These are phyloP conservation scores for Xylaria palmicola DNA, from an alignment of 495 filamentous ascomycete genomes.

Conservation along the genomic window DNA sequence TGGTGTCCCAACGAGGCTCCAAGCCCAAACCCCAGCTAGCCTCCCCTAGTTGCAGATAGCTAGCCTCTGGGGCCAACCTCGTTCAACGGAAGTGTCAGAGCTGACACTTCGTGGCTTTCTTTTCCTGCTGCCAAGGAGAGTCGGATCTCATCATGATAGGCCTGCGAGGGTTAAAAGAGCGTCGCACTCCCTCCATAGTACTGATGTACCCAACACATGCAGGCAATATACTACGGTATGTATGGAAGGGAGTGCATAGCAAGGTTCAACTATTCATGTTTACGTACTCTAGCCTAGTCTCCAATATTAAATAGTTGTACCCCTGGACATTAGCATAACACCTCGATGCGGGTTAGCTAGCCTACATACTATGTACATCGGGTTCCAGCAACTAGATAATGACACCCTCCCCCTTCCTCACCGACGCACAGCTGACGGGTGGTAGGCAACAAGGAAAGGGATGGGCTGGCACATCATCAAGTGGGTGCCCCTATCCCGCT, in stretches of 20 bases:
- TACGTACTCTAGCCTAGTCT: neutral
- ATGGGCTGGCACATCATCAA: too few species aligned
- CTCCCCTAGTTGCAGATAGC: neutral
- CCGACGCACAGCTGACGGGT: too few species aligned
- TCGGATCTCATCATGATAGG: constrained; percentile 1
- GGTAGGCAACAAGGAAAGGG: too few species aligned
- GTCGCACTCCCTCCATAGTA: neutral
- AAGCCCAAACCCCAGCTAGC: neutral
- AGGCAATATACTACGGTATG: neutral
- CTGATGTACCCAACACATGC: constrained; percentile 1
- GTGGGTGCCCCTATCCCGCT: too few species aligned
- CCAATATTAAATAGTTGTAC: too few species aligned
- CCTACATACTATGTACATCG: too few species aligned
- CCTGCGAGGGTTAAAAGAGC: neutral
- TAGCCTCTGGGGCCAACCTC: too few species aligned
- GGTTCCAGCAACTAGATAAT: too few species aligned
- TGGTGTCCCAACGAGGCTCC: too few species aligned
- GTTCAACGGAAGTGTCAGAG: too few species aligned
- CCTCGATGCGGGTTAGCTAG: too few species aligned
- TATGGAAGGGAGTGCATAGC: neutral
- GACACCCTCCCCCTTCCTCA: too few species aligned
- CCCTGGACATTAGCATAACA: neutral
- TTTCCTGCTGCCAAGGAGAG: neutral
- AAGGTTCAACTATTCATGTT: neutral
- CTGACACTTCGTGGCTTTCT: neutral